Conservation (phyloP, 768 basidiomycete species). For the Suillus luteus region DNA sequence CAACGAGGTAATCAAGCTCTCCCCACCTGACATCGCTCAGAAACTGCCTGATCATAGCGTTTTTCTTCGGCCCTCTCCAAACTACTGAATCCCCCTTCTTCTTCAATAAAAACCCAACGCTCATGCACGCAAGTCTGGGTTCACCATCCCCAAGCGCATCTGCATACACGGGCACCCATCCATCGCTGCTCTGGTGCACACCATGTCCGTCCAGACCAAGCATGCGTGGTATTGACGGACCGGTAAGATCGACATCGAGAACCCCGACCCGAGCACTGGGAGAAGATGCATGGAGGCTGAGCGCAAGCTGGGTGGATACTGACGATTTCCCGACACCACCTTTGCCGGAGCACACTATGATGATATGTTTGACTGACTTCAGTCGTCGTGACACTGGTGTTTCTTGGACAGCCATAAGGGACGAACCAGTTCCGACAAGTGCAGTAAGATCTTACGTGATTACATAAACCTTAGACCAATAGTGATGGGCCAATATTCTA, state of each 20-base stretch:
- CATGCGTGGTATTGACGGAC: slow-evolving; percentile 95
- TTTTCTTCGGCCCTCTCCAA: slow-evolving; percentile 99
- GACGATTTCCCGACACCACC: slow-evolving; percentile 99
- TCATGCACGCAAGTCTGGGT: slow-evolving; percentile 89
- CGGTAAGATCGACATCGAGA: slow-evolving; percentile 91
- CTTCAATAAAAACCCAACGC: slow-evolving; percentile 92
- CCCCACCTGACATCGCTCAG: slow-evolving; percentile 95
- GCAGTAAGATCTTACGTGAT: not conserved
- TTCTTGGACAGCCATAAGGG: slow-evolving; percentile 35
- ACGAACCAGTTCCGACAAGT: not conserved
- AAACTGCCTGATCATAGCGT: slow-evolving; percentile 97
- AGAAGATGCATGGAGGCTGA: slow-evolving; percentile 75
- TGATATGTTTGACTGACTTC: slow-evolving; percentile 73
- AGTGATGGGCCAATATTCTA: not conserved
- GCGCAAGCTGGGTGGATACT: slow-evolving; percentile 86
- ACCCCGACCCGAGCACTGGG: slow-evolving; percentile 79
- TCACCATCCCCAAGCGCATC: slow-evolving; percentile 57
- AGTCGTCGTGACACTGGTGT: slow-evolving; percentile 75
- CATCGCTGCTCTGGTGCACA: slow-evolving; percentile 91
- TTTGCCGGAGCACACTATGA: slow-evolving; percentile 94
- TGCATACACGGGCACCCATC: slow-evolving; percentile 98
- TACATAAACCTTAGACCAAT: not conserved
- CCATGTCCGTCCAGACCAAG: slow-evolving; percentile 84
- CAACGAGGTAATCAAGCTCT: slow-evolving; percentile 86
- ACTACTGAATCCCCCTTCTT: slow-evolving; percentile 92